Evolutionary conservation across 192 early-diverging fungal genomes (phyloP), one percentile per base, ranked within the genome.

Genomic region (Gamsiella multidivaricata): DNA sequence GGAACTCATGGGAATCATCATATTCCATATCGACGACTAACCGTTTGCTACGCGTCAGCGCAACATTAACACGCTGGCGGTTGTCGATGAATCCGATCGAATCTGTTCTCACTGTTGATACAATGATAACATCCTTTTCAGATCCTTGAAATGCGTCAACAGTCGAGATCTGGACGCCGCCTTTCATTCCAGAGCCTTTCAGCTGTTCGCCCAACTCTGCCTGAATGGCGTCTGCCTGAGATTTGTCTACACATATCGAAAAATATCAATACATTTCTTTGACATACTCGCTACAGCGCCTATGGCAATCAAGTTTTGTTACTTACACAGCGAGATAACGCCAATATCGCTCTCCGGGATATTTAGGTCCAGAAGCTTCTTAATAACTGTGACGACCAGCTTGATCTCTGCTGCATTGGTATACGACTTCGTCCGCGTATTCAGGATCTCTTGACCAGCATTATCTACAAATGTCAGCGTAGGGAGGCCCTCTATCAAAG

Each of bases 141-240:
- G 91, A 91, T 28, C 93, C 83, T 52, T 85, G 85, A 58, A 93
- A 93, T 17, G 92, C 88, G 63, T 93, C 92, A 0, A 91, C 88
- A 3, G 92, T 93, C 10, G 88, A 90, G 25, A 87, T 84, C 76
- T 89, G 66, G 1, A 65, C 62, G 20, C 42, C 29, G 8, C 81
- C 68, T 36, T 69, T 81, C 17, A 80, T 70, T 33, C 79, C 69
- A 50, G 79, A 67, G 17, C 54, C 69, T n/a, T 59, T 81, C 8
- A 49, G 28, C 1, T 56, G 54, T 9, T 76, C 62, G 18, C 58
- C 45, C 29, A 58, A 42, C 3, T 53, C 49, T n/a, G 52, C 17
- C 32, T 84, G 45, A 3, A 91, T 83, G 10, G 75, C 47, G 36
- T 89, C 86, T 9, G 85, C 86, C 36, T 91, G 89, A 3, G 81